These are phyloP conservation scores for Pseudogymnoascus sp. DNA, from an alignment of 2,329 filamentous ascomycete species.

Conservation along the genomic window DNA sequence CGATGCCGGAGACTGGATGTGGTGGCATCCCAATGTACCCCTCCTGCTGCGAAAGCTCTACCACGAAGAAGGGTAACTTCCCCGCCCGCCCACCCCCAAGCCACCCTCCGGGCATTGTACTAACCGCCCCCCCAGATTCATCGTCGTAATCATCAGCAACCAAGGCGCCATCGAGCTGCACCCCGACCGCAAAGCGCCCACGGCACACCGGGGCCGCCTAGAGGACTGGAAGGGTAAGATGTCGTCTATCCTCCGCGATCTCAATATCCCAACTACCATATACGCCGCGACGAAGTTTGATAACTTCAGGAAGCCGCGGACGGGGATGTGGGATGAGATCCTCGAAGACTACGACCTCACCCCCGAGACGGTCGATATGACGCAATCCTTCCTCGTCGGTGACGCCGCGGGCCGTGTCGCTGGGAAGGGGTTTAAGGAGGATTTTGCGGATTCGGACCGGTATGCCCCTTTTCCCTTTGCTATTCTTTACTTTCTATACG, in stretches of 20 bases:
- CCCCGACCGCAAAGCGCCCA: constrained; percentile 60
- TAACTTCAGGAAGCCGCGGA: constrained; percentile 74
- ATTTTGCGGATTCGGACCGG: constrained; percentile 57
- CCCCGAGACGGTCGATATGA: constrained; percentile 52
- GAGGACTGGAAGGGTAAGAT: constrained; percentile 78
- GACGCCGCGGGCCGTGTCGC: constrained; percentile 65
- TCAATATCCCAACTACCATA: constrained; percentile 68
- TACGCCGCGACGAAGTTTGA: constrained; percentile 85
- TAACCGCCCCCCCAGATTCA: constrained; percentile 45
- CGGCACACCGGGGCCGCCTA: constrained; percentile 58
- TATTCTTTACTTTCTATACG: no score
- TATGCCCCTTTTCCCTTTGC: constrained; percentile 8
- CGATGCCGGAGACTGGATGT: constrained; percentile 77
- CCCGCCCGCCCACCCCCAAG: no score
- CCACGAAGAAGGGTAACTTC: constrained; percentile 51
- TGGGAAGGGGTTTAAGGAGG: constrained; percentile 38
- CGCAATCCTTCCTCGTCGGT: constrained; percentile 74
- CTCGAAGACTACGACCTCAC: constrained; percentile 40
- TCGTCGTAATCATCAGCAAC: constrained; percentile 76
- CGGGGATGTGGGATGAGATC: constrained; percentile 77
- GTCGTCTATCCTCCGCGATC: constrained; percentile 55
- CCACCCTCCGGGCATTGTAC: constrained; percentile 11
- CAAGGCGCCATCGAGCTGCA: constrained; percentile 76
- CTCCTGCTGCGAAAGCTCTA: constrained; percentile 57
- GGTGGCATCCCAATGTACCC: constrained; percentile 75